Evolutionary conservation across 306 rosid genomes (phyloP), one percentile per base, ranked within the genome.

Genomic region (Corylus avellana): DNA sequence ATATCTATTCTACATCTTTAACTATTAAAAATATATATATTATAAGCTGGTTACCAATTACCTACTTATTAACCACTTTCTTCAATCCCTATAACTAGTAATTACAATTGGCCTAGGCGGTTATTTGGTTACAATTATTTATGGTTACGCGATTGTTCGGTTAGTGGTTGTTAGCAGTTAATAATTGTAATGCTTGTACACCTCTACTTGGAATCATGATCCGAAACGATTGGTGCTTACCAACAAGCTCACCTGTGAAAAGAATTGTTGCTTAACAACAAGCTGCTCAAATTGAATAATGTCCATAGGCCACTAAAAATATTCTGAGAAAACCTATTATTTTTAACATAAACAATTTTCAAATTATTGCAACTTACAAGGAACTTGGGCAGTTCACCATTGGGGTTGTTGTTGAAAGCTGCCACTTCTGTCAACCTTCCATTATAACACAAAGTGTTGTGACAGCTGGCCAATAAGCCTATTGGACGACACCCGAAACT

Each of bases 221-320:
- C 22, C 22, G 22, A 22, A 22, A 22, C 22, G 0, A 22, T 22
- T 22, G 22, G 22, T 22, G 22, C 22, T 22, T 22, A 22, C 22
- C 22, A 22, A 22, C 22, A 22, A 22, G 90, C 74, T 80, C 85
- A 4, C 95, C 97, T 0, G 78, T 87, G 67, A n/a, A 93, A 83
- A 3, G 77, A 82, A 58, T 93, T 93, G 63, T 85, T 10, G 25
- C 75, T 77, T 51, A 89, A 46, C 81, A 72, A 48, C 63, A 90
- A 71, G 44, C 0, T 1, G 49, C 50, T 27, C 86, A 89, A 29
- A 51, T 79, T 90, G 20, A 20, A 22, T 39, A 74, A 44, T 55
- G 81, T 89, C 98, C 98, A 93, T 73, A 93, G 61, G n/a, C 93
- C 92, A 39, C 62, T 78, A n/a, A 93, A 97, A 78, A 91, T 74